Evolutionary conservation across 2,329 filamentous ascomycete genomes (phyloP), one percentile per base, ranked within the genome.

Genomic region (Arthrobotrys entomopaga): DNA sequence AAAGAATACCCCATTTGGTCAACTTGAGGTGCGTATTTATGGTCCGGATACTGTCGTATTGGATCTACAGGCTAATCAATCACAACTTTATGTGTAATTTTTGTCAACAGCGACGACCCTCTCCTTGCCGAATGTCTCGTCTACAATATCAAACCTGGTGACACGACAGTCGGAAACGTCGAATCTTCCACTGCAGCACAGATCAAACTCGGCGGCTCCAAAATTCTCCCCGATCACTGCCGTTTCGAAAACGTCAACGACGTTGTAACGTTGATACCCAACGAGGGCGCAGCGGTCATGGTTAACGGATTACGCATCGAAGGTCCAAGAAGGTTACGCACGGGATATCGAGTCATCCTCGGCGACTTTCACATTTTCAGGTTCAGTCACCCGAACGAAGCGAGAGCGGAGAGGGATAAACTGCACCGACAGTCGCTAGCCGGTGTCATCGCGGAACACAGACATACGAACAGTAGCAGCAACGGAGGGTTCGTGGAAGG

Each of bases 1-100:
- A 99, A 84, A 97, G 97, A 83, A 99, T 98, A 92, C 95, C 95
- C 7, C 95, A 99, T 88, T 83, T 99, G 82, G 95, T 99, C 82
- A 99, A 99, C 81, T 83, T 99, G 78, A 97, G 93, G 77, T 78
- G 61, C 19, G 67, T 43, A 58, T 50, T 22, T 24, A 20, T 42
- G 40, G 20, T 22, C 15, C 10, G 20, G 2, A 15, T n/a, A 20
- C 26, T 8, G 1, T 42, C 43, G 19, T 54, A 52, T 53, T 40
- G 49, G 38, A 29, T 29, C 52, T 70, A 16, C 63, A 22, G 42
- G 52, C 26, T 20, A 57, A 16, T 20, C 49, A 24, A 20, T 34
- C 29, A 34, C 29, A 34, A 34, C n/a, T 50, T n/a, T n/a, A 46
- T 57, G n/a, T 56, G 26, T 26, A 5, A 19, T 16, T 38, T 26